Base-by-base conservation (phyloP, 352 stramenopile species). In the Phytophthora meadii region DNA sequence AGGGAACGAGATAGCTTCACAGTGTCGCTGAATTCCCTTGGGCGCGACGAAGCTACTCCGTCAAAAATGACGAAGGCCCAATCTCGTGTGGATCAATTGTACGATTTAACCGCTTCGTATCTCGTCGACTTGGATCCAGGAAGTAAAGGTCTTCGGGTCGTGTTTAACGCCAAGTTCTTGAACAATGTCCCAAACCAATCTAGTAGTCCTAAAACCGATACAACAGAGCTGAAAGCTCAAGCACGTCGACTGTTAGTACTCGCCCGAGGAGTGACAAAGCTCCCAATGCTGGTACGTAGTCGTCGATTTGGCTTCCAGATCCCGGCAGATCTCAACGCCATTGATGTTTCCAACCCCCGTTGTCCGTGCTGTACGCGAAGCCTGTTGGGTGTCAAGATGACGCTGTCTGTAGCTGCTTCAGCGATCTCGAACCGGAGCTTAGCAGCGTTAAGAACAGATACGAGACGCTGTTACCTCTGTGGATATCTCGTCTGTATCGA, bases 291-390 rank as follows among this genome's bases (percentile, higher is more conserved):
- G 19, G 71, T 91, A 9, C 76, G 71, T 1, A 65, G 78, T 9
- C 76, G 76, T 4, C 71, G 82, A 0, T 68, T 91, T 24, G 78
- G 78, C 5, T 61, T 78, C 1, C 82, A 89, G 46, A 56, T 74
- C 12, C 71, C 88, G 0, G 69, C 77, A 0, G 68, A 89, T 47
- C 51, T 61, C 11, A 58, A 48, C 14, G 51, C 61, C 1, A 66
- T 88, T 27, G 39, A 69, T 0, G 58, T 74, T 2, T 73, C 58
- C 5, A 91, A 87, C 45, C 28, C 66, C 6, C 73, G 66, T 41
- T 90, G 82, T 48, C 69, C 77, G 17, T 80, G 72, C 55, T 91
- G 82, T 41, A 83, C 69, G 9, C 73, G 70, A 41, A 71, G 61
- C 28, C 49, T 89, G 15, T n/a, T 45, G 17, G 48, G 54, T 2